phyloP scores from a whole-genome alignment of 1,284 basidiomycete species.

The Ustilago sp. region DNA sequence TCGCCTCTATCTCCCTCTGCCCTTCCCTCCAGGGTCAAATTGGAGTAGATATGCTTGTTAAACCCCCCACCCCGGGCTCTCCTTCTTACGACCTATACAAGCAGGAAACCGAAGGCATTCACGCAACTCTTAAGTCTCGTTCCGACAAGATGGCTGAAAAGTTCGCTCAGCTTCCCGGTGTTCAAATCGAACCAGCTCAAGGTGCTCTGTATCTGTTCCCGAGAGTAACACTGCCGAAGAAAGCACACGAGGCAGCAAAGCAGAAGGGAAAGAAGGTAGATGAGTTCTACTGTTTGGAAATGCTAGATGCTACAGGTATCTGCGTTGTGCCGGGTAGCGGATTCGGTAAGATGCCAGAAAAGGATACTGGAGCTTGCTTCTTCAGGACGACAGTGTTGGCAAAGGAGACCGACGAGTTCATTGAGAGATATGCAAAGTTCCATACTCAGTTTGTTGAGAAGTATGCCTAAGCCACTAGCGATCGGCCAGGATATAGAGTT shows the following conservation, averaged over 20 bases:
- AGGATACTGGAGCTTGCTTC: slow-evolving; percentile 52
- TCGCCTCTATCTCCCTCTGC: slow-evolving; percentile 65
- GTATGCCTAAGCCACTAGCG: slow-evolving; percentile 21
- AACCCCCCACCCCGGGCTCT: slow-evolving; percentile 57
- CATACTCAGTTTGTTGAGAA: slow-evolving; percentile 59
- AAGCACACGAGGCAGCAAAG: slow-evolving; percentile 59
- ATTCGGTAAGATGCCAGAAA: slow-evolving; percentile 61
- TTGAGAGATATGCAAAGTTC: slow-evolving; percentile 64
- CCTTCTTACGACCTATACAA: slow-evolving; percentile 61
- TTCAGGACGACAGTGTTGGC: slow-evolving; percentile 67
- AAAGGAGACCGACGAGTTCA: slow-evolving; percentile 67
- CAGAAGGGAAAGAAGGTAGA: slow-evolving; percentile 61
- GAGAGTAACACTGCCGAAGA: slow-evolving; percentile 75
- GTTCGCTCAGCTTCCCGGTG: slow-evolving; percentile 57
- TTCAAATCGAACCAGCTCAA: slow-evolving; percentile 71
- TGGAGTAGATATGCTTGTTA: slow-evolving; percentile 67
- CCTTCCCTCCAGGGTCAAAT: slow-evolving; percentile 67
- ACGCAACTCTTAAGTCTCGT: slow-evolving; percentile 55
- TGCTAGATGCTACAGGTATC: slow-evolving; percentile 67
- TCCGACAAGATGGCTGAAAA: slow-evolving; percentile 58
- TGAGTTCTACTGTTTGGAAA: slow-evolving; percentile 64
- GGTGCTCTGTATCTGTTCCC: slow-evolving; percentile 92
- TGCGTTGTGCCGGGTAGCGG: slow-evolving; percentile 67
- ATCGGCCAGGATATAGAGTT: background rate
- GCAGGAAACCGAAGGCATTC: slow-evolving; percentile 57